Evolutionary conservation across 805 yeast genomes (phyloP).

Genomic region (Yamadazyma akitaensis): DNA sequence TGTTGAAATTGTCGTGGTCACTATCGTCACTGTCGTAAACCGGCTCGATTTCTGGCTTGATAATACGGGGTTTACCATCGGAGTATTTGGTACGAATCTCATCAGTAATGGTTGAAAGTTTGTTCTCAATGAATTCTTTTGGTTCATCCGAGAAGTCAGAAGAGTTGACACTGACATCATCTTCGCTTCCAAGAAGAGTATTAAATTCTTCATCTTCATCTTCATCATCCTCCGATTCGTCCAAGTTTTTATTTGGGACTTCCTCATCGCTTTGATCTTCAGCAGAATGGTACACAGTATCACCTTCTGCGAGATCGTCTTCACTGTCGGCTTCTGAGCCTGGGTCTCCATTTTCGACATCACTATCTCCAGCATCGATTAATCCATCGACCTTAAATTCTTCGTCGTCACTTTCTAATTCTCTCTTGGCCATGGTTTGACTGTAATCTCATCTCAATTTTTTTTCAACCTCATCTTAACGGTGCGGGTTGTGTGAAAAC

Average conservation of each 20-base stretch:
- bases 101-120: constrained; percentile 39
- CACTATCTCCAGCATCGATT: constrained; percentile 36
- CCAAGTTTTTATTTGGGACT: constrained; percentile 25
- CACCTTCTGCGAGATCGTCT: constrained; percentile 8
- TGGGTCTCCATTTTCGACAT: constrained; percentile 21
- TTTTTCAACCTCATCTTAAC: constrained; percentile 4
- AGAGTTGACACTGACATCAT: constrained; percentile 40
- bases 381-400: constrained; percentile 36
- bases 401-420: constrained; percentile 24
- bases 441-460: constrained; percentile 10
- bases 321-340: constrained; percentile 21
- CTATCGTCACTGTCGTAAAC: constrained; percentile 93
- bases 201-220: constrained; percentile 58
- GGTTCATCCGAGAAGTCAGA: constrained; percentile 52
- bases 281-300: constrained; percentile 15
- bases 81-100: constrained; percentile 49
- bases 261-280: constrained; percentile 24
- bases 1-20: constrained; percentile 74
- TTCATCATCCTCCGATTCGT: constrained; percentile 9
- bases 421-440: constrained; percentile 11
- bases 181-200: constrained; percentile 54
- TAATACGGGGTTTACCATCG: constrained; percentile 76
- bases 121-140: constrained; percentile 46
- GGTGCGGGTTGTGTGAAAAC: constrained; percentile 6
- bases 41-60: constrained; percentile 90